Evolutionary conservation across 768 basidiomycete species (phyloP).

Genomic region (Lepiota brunneoincarnata): DNA sequence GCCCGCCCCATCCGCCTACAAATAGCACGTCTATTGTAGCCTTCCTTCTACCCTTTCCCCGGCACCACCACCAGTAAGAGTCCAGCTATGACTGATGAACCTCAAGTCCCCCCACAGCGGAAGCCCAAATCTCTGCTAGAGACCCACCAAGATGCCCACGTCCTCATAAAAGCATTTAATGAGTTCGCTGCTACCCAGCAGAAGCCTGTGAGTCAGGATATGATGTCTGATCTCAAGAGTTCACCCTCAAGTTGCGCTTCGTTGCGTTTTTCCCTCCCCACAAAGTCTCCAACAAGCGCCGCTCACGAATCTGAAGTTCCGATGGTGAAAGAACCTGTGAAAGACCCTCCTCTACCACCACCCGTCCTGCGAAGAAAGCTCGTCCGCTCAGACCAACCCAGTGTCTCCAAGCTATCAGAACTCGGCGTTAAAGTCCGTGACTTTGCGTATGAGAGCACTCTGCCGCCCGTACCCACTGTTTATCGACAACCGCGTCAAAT

Average conservation of each 20-base stretch:
- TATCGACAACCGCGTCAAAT: constrained; percentile 46
- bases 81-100: constrained; percentile 2
- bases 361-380: neutral
- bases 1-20: no score
- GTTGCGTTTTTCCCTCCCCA: neutral
- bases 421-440: constrained; percentile 51
- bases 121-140: constrained; percentile 9
- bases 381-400: constrained; percentile 21
- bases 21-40: no score
- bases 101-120: neutral
- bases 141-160: constrained; percentile 1
- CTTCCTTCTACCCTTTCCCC: neutral
- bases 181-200: constrained; percentile 9
- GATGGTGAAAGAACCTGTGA: neutral
- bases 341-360: neutral
- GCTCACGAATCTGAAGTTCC: neutral
- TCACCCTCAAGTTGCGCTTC: constrained; percentile 10
- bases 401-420: constrained; percentile 19
- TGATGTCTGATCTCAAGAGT: constrained; percentile 6
- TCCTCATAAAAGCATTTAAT: constrained; percentile 3
- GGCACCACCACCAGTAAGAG: constrained; percentile 5
- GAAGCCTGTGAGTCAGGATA: constrained; percentile 12
- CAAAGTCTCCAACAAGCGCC: constrained; percentile 2
- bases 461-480: constrained; percentile 58
- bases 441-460: constrained; percentile 66